A percentile compares a stretch with the other conserved stretches of the same genome.
Conservation (phyloP, 2,329 filamentous ascomycete species). For the Gremmenia infestans region DNA sequence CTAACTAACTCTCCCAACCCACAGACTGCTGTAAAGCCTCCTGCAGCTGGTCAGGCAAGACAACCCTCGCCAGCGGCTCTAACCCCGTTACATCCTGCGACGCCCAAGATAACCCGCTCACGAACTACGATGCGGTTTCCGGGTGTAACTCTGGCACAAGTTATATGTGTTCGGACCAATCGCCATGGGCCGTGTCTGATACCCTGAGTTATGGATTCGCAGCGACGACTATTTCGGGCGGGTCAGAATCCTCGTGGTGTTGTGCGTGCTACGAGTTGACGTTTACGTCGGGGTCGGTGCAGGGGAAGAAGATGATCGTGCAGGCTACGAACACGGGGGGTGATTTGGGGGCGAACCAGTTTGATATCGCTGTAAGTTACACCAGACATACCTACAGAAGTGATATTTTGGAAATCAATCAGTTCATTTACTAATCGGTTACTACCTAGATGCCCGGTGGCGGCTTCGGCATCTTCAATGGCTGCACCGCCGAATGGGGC, state of each 20-base stretch:
- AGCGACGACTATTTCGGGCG: conserved; percentile 51
- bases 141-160: conserved; percentile 43
- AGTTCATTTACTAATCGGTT: neutral
- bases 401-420: neutral
- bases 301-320: conserved; percentile 58
- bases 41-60: conserved; percentile 57
- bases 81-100: conserved; percentile 25
- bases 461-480: conserved; percentile 52
- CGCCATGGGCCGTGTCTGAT: conserved; percentile 56
- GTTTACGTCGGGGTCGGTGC: conserved; percentile 45
- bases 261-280: conserved; percentile 56
- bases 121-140: conserved; percentile 42
- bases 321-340: conserved; percentile 60
- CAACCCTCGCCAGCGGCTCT: conserved; percentile 36
- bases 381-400: conserved; percentile 21
- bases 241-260: conserved; percentile 57
- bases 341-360: conserved; percentile 53
- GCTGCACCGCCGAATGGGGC: conserved; percentile 46
- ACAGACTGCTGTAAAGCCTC: conserved; percentile 54
- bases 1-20: too few species aligned
- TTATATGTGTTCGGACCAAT: conserved; percentile 58
- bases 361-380: conserved; percentile 42
- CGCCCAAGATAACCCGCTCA: conserved; percentile 49
- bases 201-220: conserved; percentile 55
- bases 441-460: conserved; percentile 46